phyloP scores from a whole-genome alignment of 257 asterid genomes.

The Solanum etuberosum region DNA sequence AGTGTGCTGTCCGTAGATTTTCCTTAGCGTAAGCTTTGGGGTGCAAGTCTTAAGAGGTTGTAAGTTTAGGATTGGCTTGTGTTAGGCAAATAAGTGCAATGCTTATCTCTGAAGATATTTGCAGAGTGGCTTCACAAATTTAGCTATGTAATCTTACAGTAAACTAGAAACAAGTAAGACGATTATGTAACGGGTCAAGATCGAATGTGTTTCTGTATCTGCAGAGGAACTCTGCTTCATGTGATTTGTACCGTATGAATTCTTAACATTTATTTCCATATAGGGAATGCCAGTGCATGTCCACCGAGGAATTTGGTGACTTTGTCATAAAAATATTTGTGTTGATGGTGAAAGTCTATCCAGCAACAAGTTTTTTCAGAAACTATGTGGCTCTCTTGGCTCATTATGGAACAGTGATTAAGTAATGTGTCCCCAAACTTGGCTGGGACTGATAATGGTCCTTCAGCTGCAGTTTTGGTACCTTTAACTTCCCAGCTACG shows the following conservation, averaged over 20 bases:
- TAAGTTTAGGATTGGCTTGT: conserved; percentile 22
- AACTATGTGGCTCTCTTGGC: neutral
- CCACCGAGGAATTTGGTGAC: neutral
- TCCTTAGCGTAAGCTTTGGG: conserved; percentile 69
- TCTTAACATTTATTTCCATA: neutral
- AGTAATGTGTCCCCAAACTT: neutral
- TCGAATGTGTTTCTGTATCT: neutral
- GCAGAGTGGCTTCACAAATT: neutral
- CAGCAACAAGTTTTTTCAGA: neutral
- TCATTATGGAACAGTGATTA: neutral
- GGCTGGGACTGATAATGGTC: neutral
- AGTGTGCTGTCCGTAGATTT: conserved; percentile 29
- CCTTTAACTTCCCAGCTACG: neutral
- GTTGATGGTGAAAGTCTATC: neutral
- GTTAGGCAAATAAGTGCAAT: conserved; percentile 30
- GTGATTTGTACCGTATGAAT: neutral
- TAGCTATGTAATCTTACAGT: neutral
- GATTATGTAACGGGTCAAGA: neutral
- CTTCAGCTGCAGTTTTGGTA: neutral
- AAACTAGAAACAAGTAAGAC: neutral
- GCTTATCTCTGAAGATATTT: conserved; percentile 17
- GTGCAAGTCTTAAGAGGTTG: conserved; percentile 15
- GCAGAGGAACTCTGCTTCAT: neutral
- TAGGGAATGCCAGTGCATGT: neutral
- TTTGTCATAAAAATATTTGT: neutral